A percentile compares a stretch with the other conserved stretches of the same genome.
These are phyloP conservation scores for Anisodus tanguticus DNA, from an alignment of 257 asterid genomes.

Conservation along the genomic window DNA sequence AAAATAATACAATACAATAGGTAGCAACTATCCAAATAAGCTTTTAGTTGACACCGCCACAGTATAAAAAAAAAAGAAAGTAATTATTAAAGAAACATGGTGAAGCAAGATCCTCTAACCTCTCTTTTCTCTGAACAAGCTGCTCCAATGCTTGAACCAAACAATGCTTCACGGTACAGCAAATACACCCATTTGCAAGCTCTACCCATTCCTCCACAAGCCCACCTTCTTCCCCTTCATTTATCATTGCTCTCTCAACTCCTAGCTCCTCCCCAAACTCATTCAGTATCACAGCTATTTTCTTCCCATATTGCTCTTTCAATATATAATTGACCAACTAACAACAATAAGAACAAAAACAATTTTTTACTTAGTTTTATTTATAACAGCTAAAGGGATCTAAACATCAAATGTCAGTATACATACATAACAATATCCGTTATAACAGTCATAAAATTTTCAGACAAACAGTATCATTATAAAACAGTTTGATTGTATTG, in stretches of 20 bases:
- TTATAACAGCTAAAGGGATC: no score
- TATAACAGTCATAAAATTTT: no score
- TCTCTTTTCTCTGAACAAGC: slow-evolving; percentile 93
- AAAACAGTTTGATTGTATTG: no score
- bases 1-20: no score
- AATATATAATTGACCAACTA: slow-evolving; percentile 85
- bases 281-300: slow-evolving; percentile 88
- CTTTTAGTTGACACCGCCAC: no score
- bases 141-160: slow-evolving; percentile 98
- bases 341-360: not conserved
- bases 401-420: no score
- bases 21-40: no score
- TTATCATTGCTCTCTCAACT: slow-evolving; percentile 97
- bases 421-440: no score
- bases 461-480: no score
- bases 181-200: slow-evolving; percentile 94
- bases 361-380: not conserved
- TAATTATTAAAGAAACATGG: not conserved
- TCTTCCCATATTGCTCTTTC: slow-evolving; percentile 82
- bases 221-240: slow-evolving; percentile 90
- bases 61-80: no score
- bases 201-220: slow-evolving; percentile 99
- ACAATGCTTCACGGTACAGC: slow-evolving; percentile 96
- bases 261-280: slow-evolving; percentile 98
- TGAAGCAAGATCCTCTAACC: slow-evolving; percentile 45